A percentile compares a stretch with the other conserved stretches of the same genome.
Conservation (phyloP, 208 protist species). For the Trypanosoma boissoni region DNA sequence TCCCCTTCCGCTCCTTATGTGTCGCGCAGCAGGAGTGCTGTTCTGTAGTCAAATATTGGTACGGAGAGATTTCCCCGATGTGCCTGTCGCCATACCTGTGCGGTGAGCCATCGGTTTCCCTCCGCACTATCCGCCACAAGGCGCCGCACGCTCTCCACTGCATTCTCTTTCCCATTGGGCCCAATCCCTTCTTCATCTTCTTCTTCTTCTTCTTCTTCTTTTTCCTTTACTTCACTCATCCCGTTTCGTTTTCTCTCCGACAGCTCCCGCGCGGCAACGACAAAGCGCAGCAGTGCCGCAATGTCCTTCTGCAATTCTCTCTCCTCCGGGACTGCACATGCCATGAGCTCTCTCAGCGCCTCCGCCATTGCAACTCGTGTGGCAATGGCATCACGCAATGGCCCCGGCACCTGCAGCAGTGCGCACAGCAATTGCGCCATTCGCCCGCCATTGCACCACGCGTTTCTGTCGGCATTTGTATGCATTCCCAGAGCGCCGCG, state of each 20-base stretch:
- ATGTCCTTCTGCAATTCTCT: too few species aligned
- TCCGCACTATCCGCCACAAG: slow-evolving; percentile 1
- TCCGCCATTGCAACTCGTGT: too few species aligned
- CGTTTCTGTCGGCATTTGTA: slow-evolving; percentile 13
- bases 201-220: background rate
- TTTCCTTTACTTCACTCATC: background rate
- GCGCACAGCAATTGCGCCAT: too few species aligned
- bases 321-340: too few species aligned
- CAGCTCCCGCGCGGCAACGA: too few species aligned
- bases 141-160: background rate
- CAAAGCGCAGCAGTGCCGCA: too few species aligned
- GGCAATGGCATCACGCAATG: too few species aligned
- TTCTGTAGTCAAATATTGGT: slow-evolving; percentile 25
- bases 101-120: slow-evolving; percentile 11
- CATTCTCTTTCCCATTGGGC: too few species aligned
- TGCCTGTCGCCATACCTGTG: slow-evolving; percentile 21
- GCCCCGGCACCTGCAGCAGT: too few species aligned
- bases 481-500: slow-evolving; percentile 12
- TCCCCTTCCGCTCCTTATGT: background rate
- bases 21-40: background rate
- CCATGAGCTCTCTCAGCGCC: too few species aligned
- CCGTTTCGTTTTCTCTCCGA: too few species aligned
- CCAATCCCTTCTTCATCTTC: background rate
- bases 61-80: slow-evolving; percentile 16
- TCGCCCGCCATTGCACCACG: too few species aligned